Conservation (phyloP, 495 filamentous ascomycete genomes). For the Neurospora tetrasperma region DNA sequence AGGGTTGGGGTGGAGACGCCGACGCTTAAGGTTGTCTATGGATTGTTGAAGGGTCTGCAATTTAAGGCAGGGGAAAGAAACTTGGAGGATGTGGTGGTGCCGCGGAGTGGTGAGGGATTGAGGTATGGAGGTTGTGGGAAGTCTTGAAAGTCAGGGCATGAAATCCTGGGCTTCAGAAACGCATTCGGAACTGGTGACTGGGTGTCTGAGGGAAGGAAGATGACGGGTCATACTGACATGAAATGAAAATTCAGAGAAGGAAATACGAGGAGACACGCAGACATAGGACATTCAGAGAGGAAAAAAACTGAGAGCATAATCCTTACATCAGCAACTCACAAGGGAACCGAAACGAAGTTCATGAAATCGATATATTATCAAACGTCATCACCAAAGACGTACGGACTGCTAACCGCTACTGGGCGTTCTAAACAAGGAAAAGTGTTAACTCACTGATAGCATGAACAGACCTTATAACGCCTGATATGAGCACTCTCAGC, state of each 20-base stretch:
- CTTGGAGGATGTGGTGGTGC: slow-evolving; percentile 13
- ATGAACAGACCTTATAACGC: not conserved
- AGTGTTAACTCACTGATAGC: not conserved
- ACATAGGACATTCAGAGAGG: not conserved
- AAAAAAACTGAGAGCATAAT: not conserved
- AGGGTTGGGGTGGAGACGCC: slow-evolving; percentile 33
- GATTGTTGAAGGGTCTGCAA: slow-evolving; percentile 33
- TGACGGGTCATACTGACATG: not conserved
- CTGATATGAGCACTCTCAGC: not conserved
- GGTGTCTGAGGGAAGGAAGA: not conserved
- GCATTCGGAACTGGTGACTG: not conserved
- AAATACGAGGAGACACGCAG: not conserved
- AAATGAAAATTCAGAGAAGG: not conserved
- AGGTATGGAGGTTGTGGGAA: slow-evolving; percentile 6
- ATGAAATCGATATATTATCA: not conserved
- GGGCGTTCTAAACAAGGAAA: not conserved
- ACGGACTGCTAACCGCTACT: not conserved
- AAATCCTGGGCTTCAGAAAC: not conserved
- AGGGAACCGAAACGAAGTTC: not conserved
- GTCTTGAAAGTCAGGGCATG: not conserved
- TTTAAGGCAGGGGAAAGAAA: slow-evolving; percentile 27
- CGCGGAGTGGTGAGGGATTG: not conserved
- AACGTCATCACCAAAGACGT: not conserved
- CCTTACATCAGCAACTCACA: not conserved
- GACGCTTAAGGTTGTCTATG: slow-evolving; percentile 34